Base-by-base conservation (phyloP, 2,329 filamentous ascomycete genomes). In the Cladophialophora chaetospira region DNA sequence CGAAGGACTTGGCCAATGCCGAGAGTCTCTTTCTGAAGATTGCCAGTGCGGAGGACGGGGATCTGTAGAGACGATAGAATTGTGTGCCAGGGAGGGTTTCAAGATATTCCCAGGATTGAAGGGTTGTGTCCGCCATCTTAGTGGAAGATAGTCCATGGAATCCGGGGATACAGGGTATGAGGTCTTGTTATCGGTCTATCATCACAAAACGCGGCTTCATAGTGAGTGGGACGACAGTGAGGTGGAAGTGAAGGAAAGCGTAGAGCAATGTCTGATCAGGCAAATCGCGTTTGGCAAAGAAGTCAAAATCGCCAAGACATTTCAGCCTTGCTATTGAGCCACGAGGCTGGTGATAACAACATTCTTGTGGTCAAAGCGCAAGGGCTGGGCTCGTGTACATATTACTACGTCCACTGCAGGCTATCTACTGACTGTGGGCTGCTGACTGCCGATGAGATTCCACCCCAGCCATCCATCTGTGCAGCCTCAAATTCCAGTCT, bases 21-120 rank as follows among this genome's bases (percentile, higher is more conserved):
- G 94, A 91, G 57, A 99, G 83, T 91, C 99, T 97, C 76, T 94
- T 92, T 65, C 94, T 86, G 73, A 97, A 97, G 68, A 99, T 92
- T 65, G 94, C 94, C 64, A 99, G 85, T 33, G 92, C 89, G 1
- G 94, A 96, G 38, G 93, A 96, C 26, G 94, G 94, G 79, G 97
- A 92, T 76, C 92, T 88, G 80, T 99, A 99, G 43, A 99, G 82
- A 73, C 90, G 88, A 71, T 86, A 85, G 73, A 97, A 96, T 31
- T 91, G 95, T 38, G 89, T 91, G 63, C 92, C 91, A 47, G 89
- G 89, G 68, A 96, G 87, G 71, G 87, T 86, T 81, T 97, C 92
- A 71, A 97, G 87, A 75, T 96, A 97, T 71, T 97, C 92, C 71
- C 93, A 89, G 53, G 83, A 81, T 64, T 83, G 82, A 63, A 79